These are phyloP conservation scores for Neocucurbitaria cava DNA, from an alignment of 2,329 filamentous ascomycete species.

Conservation along the genomic window DNA sequence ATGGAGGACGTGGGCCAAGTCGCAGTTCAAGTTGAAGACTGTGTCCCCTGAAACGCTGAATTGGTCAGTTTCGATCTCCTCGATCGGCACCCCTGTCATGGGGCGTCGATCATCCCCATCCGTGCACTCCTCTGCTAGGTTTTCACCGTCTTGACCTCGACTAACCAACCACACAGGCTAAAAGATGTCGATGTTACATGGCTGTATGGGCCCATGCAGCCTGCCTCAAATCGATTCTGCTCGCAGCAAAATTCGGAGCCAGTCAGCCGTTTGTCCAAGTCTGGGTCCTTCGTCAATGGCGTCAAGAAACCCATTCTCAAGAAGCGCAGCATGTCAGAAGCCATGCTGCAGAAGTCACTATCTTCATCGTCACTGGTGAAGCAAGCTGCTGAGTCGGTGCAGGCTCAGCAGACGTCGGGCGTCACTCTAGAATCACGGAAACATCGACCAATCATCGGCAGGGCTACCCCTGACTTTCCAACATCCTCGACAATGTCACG, in stretches of 20 bases:
- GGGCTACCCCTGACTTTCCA: conserved; percentile 73
- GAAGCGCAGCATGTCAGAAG: conserved; percentile 94
- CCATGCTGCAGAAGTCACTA: conserved; percentile 88
- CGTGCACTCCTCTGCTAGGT: conserved; percentile 26
- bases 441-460: conserved; percentile 64
- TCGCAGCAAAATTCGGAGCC: conserved; percentile 58
- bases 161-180: conserved; percentile 67
- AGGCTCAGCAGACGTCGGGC: conserved; percentile 76
- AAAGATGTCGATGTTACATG: conserved; percentile 98
- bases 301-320: conserved; percentile 92
- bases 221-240: conserved; percentile 65
- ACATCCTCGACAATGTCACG: conserved; percentile 69
- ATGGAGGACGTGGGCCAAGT: conserved; percentile 96
- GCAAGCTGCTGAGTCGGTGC: conserved; percentile 84
- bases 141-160: conserved; percentile 4
- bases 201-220: conserved; percentile 93
- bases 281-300: conserved; percentile 68
- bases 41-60: conserved; percentile 91
- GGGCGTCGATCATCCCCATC: conserved; percentile 37
- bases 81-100: conserved; percentile 31
- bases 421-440: conserved; percentile 52
- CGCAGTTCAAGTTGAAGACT: conserved; percentile 84
- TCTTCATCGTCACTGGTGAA: conserved; percentile 89
- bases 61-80: conserved; percentile 68
- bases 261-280: conserved; percentile 64